Evolutionary conservation across 768 basidiomycete genomes (phyloP), one percentile per base, ranked within the genome.

Genomic region (Panaeolus cyanescens): DNA sequence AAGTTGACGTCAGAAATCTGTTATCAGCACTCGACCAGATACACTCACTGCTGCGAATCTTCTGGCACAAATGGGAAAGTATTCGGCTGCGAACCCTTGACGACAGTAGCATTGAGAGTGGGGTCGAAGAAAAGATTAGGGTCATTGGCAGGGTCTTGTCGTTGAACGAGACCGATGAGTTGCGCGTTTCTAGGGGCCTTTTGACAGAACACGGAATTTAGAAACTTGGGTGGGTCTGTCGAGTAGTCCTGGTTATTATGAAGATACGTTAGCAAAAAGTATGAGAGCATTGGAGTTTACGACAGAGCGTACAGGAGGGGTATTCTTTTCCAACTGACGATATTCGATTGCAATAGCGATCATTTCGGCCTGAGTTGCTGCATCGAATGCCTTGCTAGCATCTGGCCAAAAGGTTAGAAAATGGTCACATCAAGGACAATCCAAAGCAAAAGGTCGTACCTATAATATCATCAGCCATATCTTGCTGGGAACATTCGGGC

Each of bases 201-300:
- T 70, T 81, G 81, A 70, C 85, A 87, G 72, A 83, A 86, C 54
- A 86, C 83, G 4, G 84, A 85, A 73, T 84, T 85, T 39, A 83
- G 75, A 56, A 72, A 64, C n/a, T 76, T 74, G 8, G 81, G 80
- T 4, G 86, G 83, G 64, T 84, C 82, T 3, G 75, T 79, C 10
- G 76, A 77, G 69, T 84, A 84, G 66, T 85, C 84, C 82, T 85
- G 56, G 32, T 22, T 42, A 34, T 34, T 15, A 12, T 20, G 33
- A 32, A 42, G 45, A 12, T 32, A 25, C 33, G 25, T 53, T n/a
- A n/a, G n/a, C n/a, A n/a, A n/a, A 15, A 56, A 30, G 54, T 20
- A 10, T 30, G 25, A 56, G 20, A 8, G 53, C 19, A 36, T 20
- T 12, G 25, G 36, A 42, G 2, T 32, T 33, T 58, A 56, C 32